phyloP scores from a whole-genome alignment of 2,329 filamentous ascomycete species.

The Beauveria varroae region DNA sequence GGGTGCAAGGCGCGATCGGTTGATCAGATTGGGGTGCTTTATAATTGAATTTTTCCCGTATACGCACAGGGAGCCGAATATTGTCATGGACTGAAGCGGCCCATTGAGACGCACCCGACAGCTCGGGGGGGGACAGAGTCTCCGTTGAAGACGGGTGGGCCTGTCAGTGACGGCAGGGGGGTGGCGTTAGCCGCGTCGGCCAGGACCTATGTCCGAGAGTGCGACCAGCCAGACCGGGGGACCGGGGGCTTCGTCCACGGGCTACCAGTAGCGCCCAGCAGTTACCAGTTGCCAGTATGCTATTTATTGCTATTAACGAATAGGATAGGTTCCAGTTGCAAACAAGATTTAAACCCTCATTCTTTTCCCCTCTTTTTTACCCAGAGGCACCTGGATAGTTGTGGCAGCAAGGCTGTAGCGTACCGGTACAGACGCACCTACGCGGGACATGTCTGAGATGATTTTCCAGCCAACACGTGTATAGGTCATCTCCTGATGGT shows the following conservation, averaged over 20 bases:
- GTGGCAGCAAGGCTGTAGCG: no score
- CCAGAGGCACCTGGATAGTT: neutral
- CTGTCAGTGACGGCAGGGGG: neutral
- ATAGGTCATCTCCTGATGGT: neutral
- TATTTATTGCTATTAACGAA: no score
- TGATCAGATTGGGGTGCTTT: constrained; percentile 10
- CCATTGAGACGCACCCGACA: neutral
- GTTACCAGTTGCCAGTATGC: no score
- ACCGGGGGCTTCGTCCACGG: neutral
- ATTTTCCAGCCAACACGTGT: neutral
- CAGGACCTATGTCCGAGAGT: constrained; percentile 10
- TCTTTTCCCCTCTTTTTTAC: no score
- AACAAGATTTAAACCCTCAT: neutral
- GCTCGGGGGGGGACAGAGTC: neutral
- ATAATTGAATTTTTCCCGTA: neutral
- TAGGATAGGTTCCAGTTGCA: no score
- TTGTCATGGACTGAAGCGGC: neutral
- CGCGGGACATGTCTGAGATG: no score
- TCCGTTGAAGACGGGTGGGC: neutral
- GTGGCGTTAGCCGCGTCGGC: constrained; percentile 12
- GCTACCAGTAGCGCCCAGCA: neutral
- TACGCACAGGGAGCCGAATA: neutral
- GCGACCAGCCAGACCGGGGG: constrained; percentile 1
- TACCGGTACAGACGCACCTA: no score
- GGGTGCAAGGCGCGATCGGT: constrained; percentile 6